Conservation (phyloP, 352 stramenopile genomes). For the Albugo laibachii region DNA sequence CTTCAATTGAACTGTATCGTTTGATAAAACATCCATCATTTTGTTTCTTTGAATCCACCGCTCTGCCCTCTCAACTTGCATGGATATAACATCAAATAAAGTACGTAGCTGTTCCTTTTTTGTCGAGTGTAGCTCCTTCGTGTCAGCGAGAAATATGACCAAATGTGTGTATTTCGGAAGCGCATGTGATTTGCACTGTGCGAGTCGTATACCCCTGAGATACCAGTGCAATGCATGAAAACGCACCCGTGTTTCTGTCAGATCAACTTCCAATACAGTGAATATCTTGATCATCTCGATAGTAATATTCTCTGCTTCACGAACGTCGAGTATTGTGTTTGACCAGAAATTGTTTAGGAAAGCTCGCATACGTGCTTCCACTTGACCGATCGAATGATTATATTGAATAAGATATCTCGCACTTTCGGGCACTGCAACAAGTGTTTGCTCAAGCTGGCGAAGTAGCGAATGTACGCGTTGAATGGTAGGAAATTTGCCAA, state of each 20-base stretch:
- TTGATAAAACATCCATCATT: no score
- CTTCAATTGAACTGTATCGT: no score
- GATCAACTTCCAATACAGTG: conserved; percentile 28
- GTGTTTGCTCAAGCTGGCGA: not conserved
- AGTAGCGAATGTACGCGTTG: conserved; percentile 17
- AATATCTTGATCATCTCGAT: conserved; percentile 34
- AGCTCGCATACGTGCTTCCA: conserved; percentile 15
- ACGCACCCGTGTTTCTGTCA: conserved; percentile 30
- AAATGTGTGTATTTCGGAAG: conserved; percentile 49
- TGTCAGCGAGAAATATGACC: conserved; percentile 38
- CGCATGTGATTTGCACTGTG: conserved; percentile 23
- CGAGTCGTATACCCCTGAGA: conserved; percentile 26
- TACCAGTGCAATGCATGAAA: conserved; percentile 62
- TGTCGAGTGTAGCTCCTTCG: conserved; percentile 5
- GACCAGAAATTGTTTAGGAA: conserved; percentile 25
- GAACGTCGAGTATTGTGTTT: conserved; percentile 4
- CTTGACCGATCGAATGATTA: conserved; percentile 18
- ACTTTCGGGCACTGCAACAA: conserved; percentile 19
- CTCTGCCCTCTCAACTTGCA: no score
- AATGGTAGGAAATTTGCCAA: conserved; percentile 27
- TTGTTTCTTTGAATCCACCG: no score
- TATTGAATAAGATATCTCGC: conserved; percentile 30
- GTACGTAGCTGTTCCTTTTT: no score
- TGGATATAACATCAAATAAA: no score
- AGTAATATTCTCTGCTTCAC: conserved; percentile 14